A percentile compares a stretch with the other conserved stretches of the same genome.
phyloP scores from a whole-genome alignment of 805 yeast species.

The Ogataea glucozyma region DNA sequence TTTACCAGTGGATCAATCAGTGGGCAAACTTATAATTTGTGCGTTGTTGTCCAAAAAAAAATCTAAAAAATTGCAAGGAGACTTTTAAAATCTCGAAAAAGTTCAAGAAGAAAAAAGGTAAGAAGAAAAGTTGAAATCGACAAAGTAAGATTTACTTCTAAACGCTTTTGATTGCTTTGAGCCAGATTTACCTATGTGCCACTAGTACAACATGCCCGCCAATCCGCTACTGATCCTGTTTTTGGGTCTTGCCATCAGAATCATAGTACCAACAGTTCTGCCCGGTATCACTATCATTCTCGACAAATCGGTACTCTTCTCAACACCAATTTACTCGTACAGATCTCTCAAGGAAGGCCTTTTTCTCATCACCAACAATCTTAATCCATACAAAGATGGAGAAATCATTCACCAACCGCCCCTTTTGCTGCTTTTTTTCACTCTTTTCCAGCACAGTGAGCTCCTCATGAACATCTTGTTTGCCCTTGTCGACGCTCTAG shows the following conservation, averaged over 20 bases:
- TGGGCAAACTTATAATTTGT: constrained; percentile 2
- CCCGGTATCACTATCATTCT: constrained; percentile 37
- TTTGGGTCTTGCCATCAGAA: constrained; percentile 30
- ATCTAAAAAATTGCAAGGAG: not conserved
- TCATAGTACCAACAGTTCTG: constrained; percentile 28
- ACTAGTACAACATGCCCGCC: constrained; percentile 9
- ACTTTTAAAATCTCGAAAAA: not conserved
- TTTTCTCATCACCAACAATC: constrained; percentile 53
- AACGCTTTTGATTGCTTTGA: too few species aligned
- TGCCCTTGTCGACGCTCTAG: constrained; percentile 58
- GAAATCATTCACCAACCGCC: constrained; percentile 90
- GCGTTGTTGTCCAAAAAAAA: constrained; percentile 6
- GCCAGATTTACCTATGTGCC: too few species aligned
- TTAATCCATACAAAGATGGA: constrained; percentile 70
- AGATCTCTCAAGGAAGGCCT: constrained; percentile 66
- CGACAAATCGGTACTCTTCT: constrained; percentile 57
- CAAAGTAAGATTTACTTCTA: too few species aligned
- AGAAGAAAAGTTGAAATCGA: too few species aligned
- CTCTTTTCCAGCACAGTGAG: constrained; percentile 34
- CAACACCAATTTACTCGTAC: constrained; percentile 75
- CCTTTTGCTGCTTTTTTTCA: constrained; percentile 55
- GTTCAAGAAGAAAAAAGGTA: constrained; percentile 9
- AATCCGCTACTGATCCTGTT: constrained; percentile 15
- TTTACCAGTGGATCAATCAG: not conserved
- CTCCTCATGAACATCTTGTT: constrained; percentile 44